Evolutionary conservation across 1,284 basidiomycete genomes (phyloP).

Genomic region (Testicularia cyperi): DNA sequence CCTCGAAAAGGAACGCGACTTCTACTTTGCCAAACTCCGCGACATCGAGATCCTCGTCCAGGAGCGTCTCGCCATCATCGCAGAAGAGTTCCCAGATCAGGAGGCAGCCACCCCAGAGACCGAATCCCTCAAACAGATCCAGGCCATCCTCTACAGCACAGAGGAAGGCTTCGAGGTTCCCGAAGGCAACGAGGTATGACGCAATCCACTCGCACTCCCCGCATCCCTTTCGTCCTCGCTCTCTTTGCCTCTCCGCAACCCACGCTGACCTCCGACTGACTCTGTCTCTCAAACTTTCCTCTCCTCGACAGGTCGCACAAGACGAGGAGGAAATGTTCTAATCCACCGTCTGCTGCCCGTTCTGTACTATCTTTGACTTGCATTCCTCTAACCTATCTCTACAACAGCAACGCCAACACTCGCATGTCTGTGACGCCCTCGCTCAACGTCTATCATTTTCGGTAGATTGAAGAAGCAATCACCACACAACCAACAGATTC

Average conservation of each 20-base stretch:
- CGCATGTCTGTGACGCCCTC: too few relatives aligned
- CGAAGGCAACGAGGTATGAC: conserved; percentile 42
- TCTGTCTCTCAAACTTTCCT: too few relatives aligned
- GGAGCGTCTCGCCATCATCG: conserved; percentile 57
- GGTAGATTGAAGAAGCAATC: too few relatives aligned
- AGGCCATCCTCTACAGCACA: conserved; percentile 90
- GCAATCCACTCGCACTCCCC: background rate
- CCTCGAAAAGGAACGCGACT: conserved; percentile 84
- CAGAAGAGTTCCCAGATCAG: conserved; percentile 9
- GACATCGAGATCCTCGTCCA: conserved; percentile 89
- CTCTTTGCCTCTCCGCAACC: too few relatives aligned
- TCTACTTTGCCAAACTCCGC: conserved; percentile 86
- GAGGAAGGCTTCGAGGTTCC: conserved; percentile 65
- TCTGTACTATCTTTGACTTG: too few relatives aligned
- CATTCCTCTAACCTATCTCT: too few relatives aligned
- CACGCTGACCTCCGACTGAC: too few relatives aligned
- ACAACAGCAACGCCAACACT: too few relatives aligned
- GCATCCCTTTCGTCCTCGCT: background rate
- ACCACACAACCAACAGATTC: too few relatives aligned
- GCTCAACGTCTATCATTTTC: too few relatives aligned
- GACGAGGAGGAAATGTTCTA: conserved; percentile 33
- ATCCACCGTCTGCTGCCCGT: too few relatives aligned
- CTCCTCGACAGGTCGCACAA: conserved; percentile 8
- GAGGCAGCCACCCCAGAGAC: conserved; percentile 63
- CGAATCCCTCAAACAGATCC: conserved; percentile 76